Base-by-base conservation (phyloP, 768 basidiomycete species). In the Amanita muscaria region DNA sequence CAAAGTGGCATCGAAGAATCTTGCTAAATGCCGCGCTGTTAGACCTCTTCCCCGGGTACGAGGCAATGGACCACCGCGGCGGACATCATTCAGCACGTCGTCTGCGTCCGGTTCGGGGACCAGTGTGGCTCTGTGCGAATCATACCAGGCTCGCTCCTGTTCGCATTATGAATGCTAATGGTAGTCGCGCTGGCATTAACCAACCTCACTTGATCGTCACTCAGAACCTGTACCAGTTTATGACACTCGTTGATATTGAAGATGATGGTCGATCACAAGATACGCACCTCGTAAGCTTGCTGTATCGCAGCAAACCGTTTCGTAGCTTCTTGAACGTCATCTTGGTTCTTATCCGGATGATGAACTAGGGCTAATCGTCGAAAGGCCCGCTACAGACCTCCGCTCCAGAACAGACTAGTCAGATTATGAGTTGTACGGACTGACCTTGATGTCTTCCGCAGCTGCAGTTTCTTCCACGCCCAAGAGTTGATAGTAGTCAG, bases 61-160 rank as follows among this genome's bases (percentile, higher is more conserved):
- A 53, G 72, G 59, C 15, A 76, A 70, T 24, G 76, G 73, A 31
- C 72, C 70, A 12, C 93, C 93, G 46, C 66, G 74, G 40, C 79
- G 76, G 44, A 97, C 83, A 54, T 91, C 86, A 49, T 96, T 83
- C 54, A 90, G 88, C 12, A 94, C 81, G 2, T 73, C 76, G 34
- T 84, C 80, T 34, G 86, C 87, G 59, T 93, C 93, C 32, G 88
- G 78, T 54, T 87, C 85, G 2, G 86, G 85, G 14, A 71, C 67
- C 5, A 91, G 71, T 19, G 86, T 84, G 22, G 84, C 80, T 47
- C 83, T 80, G 60, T 98, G 94, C 4, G 80, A 80, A 63, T 99
- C 96, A 62, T 99, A 99, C 88, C 92, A 99, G 34, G 96, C 92
- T 53, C 96, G 73, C 72, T 98, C 94, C 87, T 94, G 77, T 68